Conservation (phyloP, 2,329 filamentous ascomycete genomes). For the Fusarium nematophilum region DNA sequence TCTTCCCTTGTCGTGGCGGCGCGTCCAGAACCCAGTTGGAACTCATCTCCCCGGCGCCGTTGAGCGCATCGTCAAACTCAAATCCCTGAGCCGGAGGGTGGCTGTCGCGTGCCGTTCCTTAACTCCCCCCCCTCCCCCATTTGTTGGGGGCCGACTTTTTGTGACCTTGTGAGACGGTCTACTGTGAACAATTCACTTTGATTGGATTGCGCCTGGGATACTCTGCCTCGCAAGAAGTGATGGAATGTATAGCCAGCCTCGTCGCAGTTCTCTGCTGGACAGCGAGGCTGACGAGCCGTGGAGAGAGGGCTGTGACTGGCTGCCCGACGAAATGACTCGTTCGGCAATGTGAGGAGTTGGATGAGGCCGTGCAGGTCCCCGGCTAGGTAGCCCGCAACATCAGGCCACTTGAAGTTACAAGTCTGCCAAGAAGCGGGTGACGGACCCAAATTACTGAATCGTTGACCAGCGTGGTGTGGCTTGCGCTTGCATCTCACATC, state of each 20-base stretch:
- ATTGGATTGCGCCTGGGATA: no score
- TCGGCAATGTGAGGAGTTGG: constrained; percentile 25
- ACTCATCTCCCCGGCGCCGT: constrained; percentile 13
- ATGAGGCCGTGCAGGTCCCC: constrained; percentile 24
- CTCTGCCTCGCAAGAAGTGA: no score
- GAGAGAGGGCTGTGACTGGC: constrained; percentile 8
- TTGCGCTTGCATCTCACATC: constrained; percentile 36
- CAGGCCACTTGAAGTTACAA: constrained; percentile 36
- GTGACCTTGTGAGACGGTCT: no score
- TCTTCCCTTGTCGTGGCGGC: constrained; percentile 28
- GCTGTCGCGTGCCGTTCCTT: constrained; percentile 18
- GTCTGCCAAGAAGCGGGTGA: constrained; percentile 30
- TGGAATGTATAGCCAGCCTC: constrained; percentile 32
- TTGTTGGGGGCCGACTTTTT: no score
- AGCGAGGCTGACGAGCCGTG: constrained; percentile 28
- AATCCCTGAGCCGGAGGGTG: neutral
- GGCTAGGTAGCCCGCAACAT: constrained; percentile 35
- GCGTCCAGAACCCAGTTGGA: constrained; percentile 20
- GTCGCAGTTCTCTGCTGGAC: constrained; percentile 2
- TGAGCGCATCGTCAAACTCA: constrained; percentile 15
- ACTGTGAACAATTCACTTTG: no score
- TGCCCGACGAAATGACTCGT: constrained; percentile 25
- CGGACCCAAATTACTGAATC: constrained; percentile 27
- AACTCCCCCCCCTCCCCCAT: neutral
- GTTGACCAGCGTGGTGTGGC: constrained; percentile 35